Evolutionary conservation across 345 rosid genomes (phyloP), one percentile per base, ranked within the genome.

Genomic region (Eucalyptus albens): DNA sequence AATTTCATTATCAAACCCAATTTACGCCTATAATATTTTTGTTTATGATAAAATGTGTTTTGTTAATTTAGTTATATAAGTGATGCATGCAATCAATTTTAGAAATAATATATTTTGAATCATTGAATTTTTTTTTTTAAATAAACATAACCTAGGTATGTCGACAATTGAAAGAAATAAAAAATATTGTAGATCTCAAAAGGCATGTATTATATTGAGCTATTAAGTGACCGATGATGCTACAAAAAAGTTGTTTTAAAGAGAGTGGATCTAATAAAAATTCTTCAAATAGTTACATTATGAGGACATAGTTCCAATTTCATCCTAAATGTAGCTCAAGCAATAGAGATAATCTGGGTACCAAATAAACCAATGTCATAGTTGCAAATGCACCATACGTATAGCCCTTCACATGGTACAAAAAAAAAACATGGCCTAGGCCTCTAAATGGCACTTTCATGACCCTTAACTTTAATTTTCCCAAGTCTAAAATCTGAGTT

Each of bases 101-200:
- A 11, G n/a, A 26, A 62, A 60, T 0, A 65, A 4, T n/a, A 14
- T 7, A 7, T 31, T 62, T 65, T 4, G 0, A 16, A 69, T 69
- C 12, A 0, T 31, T 8, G 17, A 8, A 8, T 31, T 31, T 4
- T 67, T 31, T n/a, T n/a, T 42, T 42, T 2, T 0, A 15, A 16
- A 69, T 26, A 69, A 69, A 31, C 42, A 69, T 7, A 33, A 0
- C 81, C 3, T 69, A 69, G 19, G 42, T 9, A 19, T 7, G 12
- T 31, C 6, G 1, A 69, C 24, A 5, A 8, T n/a, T 2, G 4
- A 1, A 31, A 69, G 1, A 17, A 69, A n/a, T 67, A 3, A 67
- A 8, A 69, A 69, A 33, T 1, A 17, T 9, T 40, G 3, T 31
- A 69, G 11, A 69, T 31, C 81, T 8, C 42, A 9, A 69, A 69